Evolutionary conservation across 2,329 filamentous ascomycete genomes (phyloP).

Genomic region (Colletotrichum falcatum): DNA sequence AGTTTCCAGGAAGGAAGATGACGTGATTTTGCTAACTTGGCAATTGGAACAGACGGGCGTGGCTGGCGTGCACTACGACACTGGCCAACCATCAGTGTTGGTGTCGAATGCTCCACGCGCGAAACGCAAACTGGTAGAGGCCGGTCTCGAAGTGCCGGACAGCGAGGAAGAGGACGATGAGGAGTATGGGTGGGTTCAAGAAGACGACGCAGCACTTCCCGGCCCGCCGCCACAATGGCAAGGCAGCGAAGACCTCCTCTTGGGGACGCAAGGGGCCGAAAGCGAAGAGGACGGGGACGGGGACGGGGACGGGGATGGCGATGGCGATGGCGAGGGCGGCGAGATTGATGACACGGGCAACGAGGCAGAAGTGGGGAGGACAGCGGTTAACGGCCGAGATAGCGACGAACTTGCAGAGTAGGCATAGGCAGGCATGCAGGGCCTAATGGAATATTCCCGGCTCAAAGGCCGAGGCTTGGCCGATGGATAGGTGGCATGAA

Average conservation of each 20-base stretch:
- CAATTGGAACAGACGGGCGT: slow-evolving; percentile 56
- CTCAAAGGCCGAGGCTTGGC: slow-evolving; percentile 38
- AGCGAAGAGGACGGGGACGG: slow-evolving; percentile 47
- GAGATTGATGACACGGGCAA: slow-evolving; percentile 43
- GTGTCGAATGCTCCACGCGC: slow-evolving; percentile 54
- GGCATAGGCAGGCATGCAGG: slow-evolving; percentile 5
- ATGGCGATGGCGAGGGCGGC: slow-evolving; percentile 30
- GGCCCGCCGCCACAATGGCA: slow-evolving; percentile 75
- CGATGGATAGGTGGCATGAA: slow-evolving; percentile 40
- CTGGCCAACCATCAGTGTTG: slow-evolving; percentile 49
- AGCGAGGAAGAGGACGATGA: slow-evolving; percentile 74
- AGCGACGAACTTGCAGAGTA: slow-evolving; percentile 36
- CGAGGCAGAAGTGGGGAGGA: slow-evolving; percentile 38
- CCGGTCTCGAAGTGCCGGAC: slow-evolving; percentile 70
- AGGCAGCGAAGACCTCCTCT: slow-evolving; percentile 72
- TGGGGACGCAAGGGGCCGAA: slow-evolving; percentile 59
- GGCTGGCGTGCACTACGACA: slow-evolving; percentile 55
- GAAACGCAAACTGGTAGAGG: slow-evolving; percentile 75
- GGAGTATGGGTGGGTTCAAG: slow-evolving; percentile 79
- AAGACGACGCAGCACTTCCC: slow-evolving; percentile 71
- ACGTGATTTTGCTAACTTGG: slow-evolving; percentile 31
- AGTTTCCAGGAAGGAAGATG: slow-evolving; percentile 25
- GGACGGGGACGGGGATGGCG: slow-evolving; percentile 14
- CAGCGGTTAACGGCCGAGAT: slow-evolving; percentile 40
- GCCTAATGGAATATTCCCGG: slow-evolving; percentile 18